A percentile compares a stretch with the other conserved stretches of the same genome.
Conservation (phyloP, 2,329 filamentous ascomycete species). For the Dactylellina parvicollis region DNA sequence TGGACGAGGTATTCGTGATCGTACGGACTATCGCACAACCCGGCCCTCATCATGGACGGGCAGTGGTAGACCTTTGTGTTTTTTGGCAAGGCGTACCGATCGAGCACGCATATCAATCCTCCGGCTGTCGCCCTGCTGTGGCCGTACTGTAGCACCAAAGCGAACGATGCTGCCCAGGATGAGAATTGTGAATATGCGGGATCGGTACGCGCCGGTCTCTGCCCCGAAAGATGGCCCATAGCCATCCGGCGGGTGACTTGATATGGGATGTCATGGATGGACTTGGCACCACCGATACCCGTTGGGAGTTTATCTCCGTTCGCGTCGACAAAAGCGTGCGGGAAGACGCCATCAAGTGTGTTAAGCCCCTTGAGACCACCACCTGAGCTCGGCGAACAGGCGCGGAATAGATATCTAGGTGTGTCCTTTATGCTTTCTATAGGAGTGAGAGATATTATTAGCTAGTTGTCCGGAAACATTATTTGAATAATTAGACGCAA, state of each 20-base stretch:
- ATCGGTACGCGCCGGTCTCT: constrained; percentile 29
- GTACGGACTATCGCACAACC: constrained; percentile 44
- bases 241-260: constrained; percentile 37
- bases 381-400: constrained; percentile 39
- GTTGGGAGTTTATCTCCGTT: constrained; percentile 17
- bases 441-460: background rate
- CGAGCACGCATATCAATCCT: constrained; percentile 41
- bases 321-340: constrained; percentile 47
- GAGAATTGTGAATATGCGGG: constrained; percentile 43
- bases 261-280: constrained; percentile 32
- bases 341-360: constrained; percentile 38
- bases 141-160: constrained; percentile 41
- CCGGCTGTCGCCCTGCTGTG: constrained; percentile 20
- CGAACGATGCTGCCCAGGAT: constrained; percentile 40
- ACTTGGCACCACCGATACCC: constrained; percentile 34
- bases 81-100: constrained; percentile 41
- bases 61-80: constrained; percentile 49
- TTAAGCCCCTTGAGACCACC: constrained; percentile 47
- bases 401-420: constrained; percentile 45
- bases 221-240: constrained; percentile 34
- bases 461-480: background rate
- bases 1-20: constrained; percentile 51
- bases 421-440: constrained; percentile 40
- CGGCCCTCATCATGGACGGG: constrained; percentile 37
- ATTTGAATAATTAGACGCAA: too few relatives aligned